Base-by-base conservation (phyloP, 2,329 filamentous ascomycete species). In the Fusarium agapanthi region DNA sequence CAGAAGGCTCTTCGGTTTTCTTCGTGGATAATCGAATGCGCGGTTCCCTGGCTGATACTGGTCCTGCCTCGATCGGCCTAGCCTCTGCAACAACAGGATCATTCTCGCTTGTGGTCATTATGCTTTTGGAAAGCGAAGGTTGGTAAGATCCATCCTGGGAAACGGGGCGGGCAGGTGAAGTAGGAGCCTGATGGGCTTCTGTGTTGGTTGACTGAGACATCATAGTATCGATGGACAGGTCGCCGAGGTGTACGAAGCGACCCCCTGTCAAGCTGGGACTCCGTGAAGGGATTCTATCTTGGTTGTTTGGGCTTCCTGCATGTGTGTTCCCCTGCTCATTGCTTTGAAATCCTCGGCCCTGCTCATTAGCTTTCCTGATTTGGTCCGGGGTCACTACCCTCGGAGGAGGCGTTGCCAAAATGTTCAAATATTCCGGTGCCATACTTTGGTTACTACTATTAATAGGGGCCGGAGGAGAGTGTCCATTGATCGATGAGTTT, bases 161-260 rank as follows among this genome's bases (percentile, higher is more conserved):
- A 20, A 57, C 55, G 14, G 50, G 55, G 8, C 65, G 57, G n/a
- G 60, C 47, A 56, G 63, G 48, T 48, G 65, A 57, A 54, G 58
- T 56, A 53, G 61, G 45, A 45, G 45, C 28, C 26, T 62, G 63
- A 28, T 50, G 59, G 26, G 16, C 24, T 16, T 71, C 56, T 40
- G 38, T 59, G 13, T 55, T 34, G 20, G 38, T 56, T 18, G 66
- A 40, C 63, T 71, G 77, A 61, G 69, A 76, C 72, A 77, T 78
- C 69, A 78, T 75, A 54, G 72, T 71, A 55, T 78, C 77, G 50
- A 78, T 78, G 8, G 77, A 78, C 41, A 65, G 60, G 30, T 74
- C 71, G n/a, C 62, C 57, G 14, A 73, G 64, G 51, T 72, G 56
- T 40, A 75, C 59, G 34, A 75, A 71, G 47, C 71, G 76, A 37